Percentiles rank a stretch among this genome's conserved stretches.
These are phyloP conservation scores for Ogataea corticis DNA, from an alignment of 805 yeast species.

Conservation along the genomic window DNA sequence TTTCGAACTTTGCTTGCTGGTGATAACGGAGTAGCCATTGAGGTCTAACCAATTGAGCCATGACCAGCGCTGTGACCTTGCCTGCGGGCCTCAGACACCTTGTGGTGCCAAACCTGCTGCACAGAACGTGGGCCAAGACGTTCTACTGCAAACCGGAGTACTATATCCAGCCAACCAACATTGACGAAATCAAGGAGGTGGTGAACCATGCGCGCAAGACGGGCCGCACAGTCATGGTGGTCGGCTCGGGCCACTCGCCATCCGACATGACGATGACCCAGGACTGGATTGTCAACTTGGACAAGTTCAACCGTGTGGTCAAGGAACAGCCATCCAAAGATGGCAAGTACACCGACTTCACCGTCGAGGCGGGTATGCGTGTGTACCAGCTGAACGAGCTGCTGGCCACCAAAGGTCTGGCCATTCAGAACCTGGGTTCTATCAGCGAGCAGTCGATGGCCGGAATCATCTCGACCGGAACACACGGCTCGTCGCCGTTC, in stretches of 20 bases:
- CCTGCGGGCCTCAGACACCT: conserved; percentile 29
- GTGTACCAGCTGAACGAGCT: conserved; percentile 70
- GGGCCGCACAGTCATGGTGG: conserved; percentile 71
- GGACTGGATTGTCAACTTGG: conserved; percentile 88
- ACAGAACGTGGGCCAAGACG: conserved; percentile 90
- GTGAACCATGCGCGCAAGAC: conserved; percentile 63
- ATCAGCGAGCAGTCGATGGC: conserved; percentile 92
- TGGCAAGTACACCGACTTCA: conserved; percentile 80
- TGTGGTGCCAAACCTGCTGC: conserved; percentile 45
- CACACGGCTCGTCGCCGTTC: conserved; percentile 92
- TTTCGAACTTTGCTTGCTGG: neutral
- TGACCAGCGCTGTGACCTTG: conserved; percentile 13
- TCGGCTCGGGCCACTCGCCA: conserved; percentile 96
- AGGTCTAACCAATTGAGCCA: neutral
- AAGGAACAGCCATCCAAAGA: conserved; percentile 46
- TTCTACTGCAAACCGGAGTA: conserved; percentile 74
- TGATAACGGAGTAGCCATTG: neutral
- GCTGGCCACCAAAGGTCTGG: conserved; percentile 63
- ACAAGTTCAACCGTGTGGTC: conserved; percentile 60
- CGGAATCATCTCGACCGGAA: conserved; percentile 95
- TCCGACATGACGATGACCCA: conserved; percentile 84
- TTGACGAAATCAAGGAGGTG: conserved; percentile 68
- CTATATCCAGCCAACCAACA: conserved; percentile 71
- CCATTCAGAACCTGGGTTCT: conserved; percentile 90
- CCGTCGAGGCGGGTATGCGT: conserved; percentile 93